These are phyloP conservation scores for Trapa bicornis DNA, from an alignment of 345 rosid species.

Conservation along the genomic window DNA sequence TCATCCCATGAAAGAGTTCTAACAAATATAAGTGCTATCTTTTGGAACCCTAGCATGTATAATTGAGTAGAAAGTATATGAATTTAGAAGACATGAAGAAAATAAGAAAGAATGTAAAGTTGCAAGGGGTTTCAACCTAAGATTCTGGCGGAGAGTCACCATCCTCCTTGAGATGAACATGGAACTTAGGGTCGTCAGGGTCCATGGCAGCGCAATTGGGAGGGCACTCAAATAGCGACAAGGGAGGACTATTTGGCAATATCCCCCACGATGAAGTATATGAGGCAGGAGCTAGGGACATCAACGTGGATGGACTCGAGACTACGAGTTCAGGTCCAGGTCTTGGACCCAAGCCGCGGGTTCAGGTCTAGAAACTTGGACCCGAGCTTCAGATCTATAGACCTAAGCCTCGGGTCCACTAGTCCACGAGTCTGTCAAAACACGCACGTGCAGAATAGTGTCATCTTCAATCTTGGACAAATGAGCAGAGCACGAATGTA, in stretches of 20 bases:
- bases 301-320: constrained; percentile 59
- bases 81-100: background rate
- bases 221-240: constrained; percentile 59
- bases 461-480: too few species aligned
- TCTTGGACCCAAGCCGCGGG: too few species aligned
- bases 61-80: background rate
- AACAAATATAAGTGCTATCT: background rate
- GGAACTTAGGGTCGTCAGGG: constrained; percentile 1
- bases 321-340: too few species aligned
- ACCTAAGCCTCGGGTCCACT: too few species aligned
- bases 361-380: too few species aligned
- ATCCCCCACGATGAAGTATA: constrained; percentile 73
- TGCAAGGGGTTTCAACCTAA: background rate
- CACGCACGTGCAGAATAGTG: too few species aligned
- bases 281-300: constrained; percentile 57
- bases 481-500: too few species aligned
- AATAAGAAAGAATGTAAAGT: background rate
- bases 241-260: constrained; percentile 68
- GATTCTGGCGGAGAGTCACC: background rate
- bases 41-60: background rate
- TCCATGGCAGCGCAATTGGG: constrained; percentile 56
- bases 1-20: background rate
- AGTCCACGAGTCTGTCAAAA: too few species aligned
- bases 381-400: too few species aligned
- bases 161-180: background rate